Evolutionary conservation across 345 rosid genomes (phyloP), one percentile per base, ranked within the genome.

Genomic region (Sisymbrium altissimum): DNA sequence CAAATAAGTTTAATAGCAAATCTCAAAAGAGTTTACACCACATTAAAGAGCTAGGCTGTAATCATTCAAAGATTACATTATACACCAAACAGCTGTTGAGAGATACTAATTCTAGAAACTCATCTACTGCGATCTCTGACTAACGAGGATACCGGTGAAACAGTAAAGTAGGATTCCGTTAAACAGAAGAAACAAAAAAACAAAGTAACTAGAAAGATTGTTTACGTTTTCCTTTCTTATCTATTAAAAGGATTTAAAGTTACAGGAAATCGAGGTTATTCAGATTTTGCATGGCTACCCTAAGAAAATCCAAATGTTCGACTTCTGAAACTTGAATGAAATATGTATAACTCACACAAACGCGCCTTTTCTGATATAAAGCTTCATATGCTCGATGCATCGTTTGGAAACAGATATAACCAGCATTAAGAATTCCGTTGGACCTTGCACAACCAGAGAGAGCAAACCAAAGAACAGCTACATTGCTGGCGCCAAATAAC

Each of bases 361-460:
- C 17, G 12, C 75, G 79, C 72, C 72, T 88, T 78, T 78, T 86
- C 66, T 78, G 3, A 50, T 83, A 75, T 4, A 78, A 49, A 66
- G 93, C 93, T 73, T 86, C 86, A 77, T 87, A 89, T 64, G 80
- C 87, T 72, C 39, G 84, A 79, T 88, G 91, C 90, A 94, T 88
- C 0, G 92, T 84, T 87, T 87, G 92, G 81, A 89, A 89, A 84
- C 97, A 85, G 62, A 87, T 71, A 79, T 89, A 94, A 70, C 97
- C 97, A 78, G 99, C 97, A 84, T 92, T 87, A 64, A 94, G 84
- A 81, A 92, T 82, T 71, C 99, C 99, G 71, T 94, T 94, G 41
- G 99, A 89, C 81, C 98, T 88, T 79, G 98, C 94, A 86, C 83
- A 84, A 45, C 90, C 85, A 68, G 97, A 95, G 62, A 89, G 82